Base-by-base conservation (phyloP, 257 asterid genomes). In the Sherardia arvensis region DNA sequence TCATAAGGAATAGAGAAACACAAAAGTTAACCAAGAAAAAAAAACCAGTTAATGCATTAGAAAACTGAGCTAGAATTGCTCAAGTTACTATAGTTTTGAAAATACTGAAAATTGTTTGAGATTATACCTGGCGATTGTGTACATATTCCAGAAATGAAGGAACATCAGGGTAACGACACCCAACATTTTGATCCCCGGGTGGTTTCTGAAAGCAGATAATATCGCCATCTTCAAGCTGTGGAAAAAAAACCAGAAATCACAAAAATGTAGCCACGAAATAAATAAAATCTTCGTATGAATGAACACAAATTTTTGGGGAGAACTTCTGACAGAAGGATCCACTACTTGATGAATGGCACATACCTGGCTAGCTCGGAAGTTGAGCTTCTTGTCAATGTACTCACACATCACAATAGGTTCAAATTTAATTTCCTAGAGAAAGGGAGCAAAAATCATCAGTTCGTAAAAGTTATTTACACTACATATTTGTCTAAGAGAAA, bases 211-310 rank as follows among this genome's bases (percentile, higher is more conserved):
- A 80, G 81, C 87, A 88, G 73, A 88, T 70, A 62, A 88, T 83
- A 51, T 88, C 96, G 65, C 96, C 96, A 66, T 88, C 91, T 81
- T 88, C 91, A 53, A 88, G 85, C 96, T 85, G 82, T 63, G 40
- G 32, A 60, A 32, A 67, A 23, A 70, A 69, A 49, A 20, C 23
- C 32, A 57, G 67, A 61, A 66, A 9, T 9, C 15, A 38, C 4
- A 12, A 17, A 29, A 28, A 15, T 17, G 43, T 56, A 36, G 26
- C 22, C n/a, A 63, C 12, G 4, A 18, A 62, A 18, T 10, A 4
- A 49, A 28, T 4, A 26, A 64, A 48, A 1, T 3, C 7, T 15
- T 18, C 53, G 23, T 17, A 28, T 4, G 21, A 6, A 25, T 28
- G 20, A 48, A 29, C 30, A 64, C 47, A 25, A 18, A 1, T 28